These are phyloP conservation scores for Geotrichum candidum DNA, from an alignment of 1,139 yeast species.

Conservation along the genomic window DNA sequence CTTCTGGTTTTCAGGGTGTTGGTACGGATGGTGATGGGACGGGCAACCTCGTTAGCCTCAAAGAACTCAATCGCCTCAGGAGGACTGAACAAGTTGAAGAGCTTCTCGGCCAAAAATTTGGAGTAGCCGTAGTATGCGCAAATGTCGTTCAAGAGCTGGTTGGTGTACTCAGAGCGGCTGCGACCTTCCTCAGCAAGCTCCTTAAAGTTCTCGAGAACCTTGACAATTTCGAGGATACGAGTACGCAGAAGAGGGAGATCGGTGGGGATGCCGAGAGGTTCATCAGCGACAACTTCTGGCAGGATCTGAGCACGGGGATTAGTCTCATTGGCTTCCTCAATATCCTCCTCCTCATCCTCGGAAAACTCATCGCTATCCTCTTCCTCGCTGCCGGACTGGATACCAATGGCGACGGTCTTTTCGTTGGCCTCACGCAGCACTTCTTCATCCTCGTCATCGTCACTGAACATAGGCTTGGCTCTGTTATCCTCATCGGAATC, in stretches of 20 bases:
- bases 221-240: constrained; percentile 90
- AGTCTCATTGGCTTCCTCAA: constrained; percentile 26
- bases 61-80: constrained; percentile 96
- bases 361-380: constrained; percentile 23
- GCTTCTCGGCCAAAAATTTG: constrained; percentile 87
- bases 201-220: constrained; percentile 90
- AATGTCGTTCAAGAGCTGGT: constrained; percentile 36
- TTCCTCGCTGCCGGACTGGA: constrained; percentile 22
- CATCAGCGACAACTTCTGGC: constrained; percentile 55
- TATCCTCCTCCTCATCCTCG: constrained; percentile 25
- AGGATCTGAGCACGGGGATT: constrained; percentile 32
- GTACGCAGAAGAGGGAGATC: constrained; percentile 82
- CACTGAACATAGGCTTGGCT: constrained; percentile 78
- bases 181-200: constrained; percentile 67
- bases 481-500: constrained; percentile 48
- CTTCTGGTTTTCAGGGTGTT: constrained; percentile 92
- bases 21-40: constrained; percentile 95
- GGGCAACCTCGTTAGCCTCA: constrained; percentile 94
- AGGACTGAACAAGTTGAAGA: constrained; percentile 85
- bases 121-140: constrained; percentile 95
- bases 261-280: constrained; percentile 51
- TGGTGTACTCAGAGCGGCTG: constrained; percentile 18
- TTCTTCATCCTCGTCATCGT: constrained; percentile 74
- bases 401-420: constrained; percentile 75
- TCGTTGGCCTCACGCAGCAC: constrained; percentile 78